Evolutionary conservation across 768 basidiomycete species (phyloP).

Genomic region (Trametes punicea): DNA sequence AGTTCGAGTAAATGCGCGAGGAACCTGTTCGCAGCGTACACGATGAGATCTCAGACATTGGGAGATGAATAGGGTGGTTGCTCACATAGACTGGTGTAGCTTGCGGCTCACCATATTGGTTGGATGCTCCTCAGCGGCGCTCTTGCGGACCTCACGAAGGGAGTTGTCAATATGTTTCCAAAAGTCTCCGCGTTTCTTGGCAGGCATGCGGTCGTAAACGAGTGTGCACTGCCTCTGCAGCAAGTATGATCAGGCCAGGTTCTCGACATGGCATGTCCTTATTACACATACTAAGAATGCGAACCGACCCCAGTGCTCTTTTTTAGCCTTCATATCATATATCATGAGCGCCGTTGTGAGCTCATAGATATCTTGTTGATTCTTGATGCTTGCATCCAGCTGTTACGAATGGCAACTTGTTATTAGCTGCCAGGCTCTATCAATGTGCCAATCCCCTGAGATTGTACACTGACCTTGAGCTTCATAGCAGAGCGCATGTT

Average conservation of each 20-base stretch:
- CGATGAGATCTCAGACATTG: background rate
- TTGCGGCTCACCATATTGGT: background rate
- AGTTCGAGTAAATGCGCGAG: background rate
- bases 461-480: background rate
- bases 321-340: constrained; percentile 2
- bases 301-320: constrained; percentile 10
- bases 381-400: constrained; percentile 9
- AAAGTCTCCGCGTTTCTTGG: background rate
- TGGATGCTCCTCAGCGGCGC: background rate
- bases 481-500: constrained; percentile 1
- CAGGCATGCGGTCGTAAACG: background rate
- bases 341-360: constrained; percentile 1
- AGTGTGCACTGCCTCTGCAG: background rate
- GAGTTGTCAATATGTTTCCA: background rate
- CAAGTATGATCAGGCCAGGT: background rate
- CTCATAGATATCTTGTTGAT: constrained; percentile 10
- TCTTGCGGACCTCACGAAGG: background rate
- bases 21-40: background rate
- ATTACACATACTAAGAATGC: constrained; percentile 6
- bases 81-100: background rate
- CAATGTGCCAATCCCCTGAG: background rate
- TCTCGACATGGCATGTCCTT: background rate
- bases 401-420: background rate
- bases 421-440: background rate
- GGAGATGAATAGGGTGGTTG: background rate